Conservation (phyloP, 169 alveolate genomes). For the Plasmodium malariae region DNA sequence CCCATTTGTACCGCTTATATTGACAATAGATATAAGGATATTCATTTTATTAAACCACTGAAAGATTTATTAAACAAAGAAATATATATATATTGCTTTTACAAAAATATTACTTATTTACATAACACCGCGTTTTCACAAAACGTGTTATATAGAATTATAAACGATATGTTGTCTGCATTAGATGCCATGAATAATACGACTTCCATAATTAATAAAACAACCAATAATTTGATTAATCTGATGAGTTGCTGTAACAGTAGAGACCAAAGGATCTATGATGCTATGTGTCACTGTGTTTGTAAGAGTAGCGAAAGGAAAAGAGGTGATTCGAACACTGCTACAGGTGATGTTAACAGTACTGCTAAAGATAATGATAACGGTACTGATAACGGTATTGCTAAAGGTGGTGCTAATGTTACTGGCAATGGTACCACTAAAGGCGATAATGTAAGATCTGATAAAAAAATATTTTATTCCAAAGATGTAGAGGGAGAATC, state of each 20-base stretch:
- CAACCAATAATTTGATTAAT: slow-evolving; percentile 31
- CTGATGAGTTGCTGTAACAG: neutral
- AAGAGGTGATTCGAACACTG: too few species aligned
- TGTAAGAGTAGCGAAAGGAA: too few species aligned
- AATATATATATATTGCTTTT: slow-evolving; percentile 65
- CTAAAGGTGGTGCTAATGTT: too few species aligned
- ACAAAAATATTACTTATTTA: slow-evolving; percentile 46
- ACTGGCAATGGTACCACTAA: neutral
- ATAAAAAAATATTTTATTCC: neutral
- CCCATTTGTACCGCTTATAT: slow-evolving; percentile 54
- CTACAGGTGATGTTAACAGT: too few species aligned
- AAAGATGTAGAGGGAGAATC: neutral
- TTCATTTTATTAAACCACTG: slow-evolving; percentile 53
- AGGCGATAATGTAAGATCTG: neutral
- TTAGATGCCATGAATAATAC: slow-evolving; percentile 46
- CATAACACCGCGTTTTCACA: slow-evolving; percentile 15
- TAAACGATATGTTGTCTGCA: slow-evolving; percentile 48
- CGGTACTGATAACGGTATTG: neutral
- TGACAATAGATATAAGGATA: slow-evolving; percentile 37
- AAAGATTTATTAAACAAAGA: slow-evolving; percentile 66
- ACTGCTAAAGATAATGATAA: neutral
- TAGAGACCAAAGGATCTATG: neutral
- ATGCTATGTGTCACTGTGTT: too few species aligned
- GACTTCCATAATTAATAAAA: slow-evolving; percentile 31
- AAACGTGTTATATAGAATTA: slow-evolving; percentile 33